Evolutionary conservation across 306 rosid genomes (phyloP).

Genomic region (Boehmeria nivea): DNA sequence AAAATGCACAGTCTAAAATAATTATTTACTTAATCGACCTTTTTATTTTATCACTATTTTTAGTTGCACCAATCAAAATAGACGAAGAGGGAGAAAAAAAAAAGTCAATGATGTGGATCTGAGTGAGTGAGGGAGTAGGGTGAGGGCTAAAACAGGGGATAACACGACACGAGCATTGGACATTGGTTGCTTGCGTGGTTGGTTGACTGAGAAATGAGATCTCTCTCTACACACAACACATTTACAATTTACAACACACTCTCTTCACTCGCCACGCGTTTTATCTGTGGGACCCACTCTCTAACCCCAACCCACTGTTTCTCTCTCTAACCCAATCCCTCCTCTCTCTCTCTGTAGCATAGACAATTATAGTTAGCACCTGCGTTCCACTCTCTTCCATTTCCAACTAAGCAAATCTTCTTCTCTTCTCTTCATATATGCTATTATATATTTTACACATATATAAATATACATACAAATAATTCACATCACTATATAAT

Average conservation of each 20-base stretch:
- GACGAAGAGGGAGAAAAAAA: too few species aligned
- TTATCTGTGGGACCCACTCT: slow-evolving; percentile 4
- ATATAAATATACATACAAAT: not conserved
- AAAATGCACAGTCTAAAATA: too few species aligned
- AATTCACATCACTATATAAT: not conserved
- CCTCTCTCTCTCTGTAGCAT: not conserved
- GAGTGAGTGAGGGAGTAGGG: not conserved
- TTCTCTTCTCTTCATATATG: not conserved
- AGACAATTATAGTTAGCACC: too few species aligned
- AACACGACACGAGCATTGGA: too few species aligned
- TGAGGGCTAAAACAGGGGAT: not conserved
- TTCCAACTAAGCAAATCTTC: slow-evolving; percentile 1
- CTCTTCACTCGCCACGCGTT: slow-evolving; percentile 23
- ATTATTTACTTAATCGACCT: too few species aligned
- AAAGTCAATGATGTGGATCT: not conserved
- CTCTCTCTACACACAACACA: not conserved
- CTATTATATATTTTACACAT: not conserved
- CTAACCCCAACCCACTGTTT: too few species aligned
- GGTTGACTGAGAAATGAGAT: slow-evolving; percentile 8
- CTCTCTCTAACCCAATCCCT: too few species aligned
- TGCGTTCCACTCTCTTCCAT: not conserved
- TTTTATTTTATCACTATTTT: too few species aligned
- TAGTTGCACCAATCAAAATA: too few species aligned
- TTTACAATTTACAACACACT: not conserved
- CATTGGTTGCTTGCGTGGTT: not conserved